Evolutionary conservation across 2,329 filamentous ascomycete species (phyloP), one percentile per base, ranked within the genome.

Genomic region (Colletotrichum caudatum): DNA sequence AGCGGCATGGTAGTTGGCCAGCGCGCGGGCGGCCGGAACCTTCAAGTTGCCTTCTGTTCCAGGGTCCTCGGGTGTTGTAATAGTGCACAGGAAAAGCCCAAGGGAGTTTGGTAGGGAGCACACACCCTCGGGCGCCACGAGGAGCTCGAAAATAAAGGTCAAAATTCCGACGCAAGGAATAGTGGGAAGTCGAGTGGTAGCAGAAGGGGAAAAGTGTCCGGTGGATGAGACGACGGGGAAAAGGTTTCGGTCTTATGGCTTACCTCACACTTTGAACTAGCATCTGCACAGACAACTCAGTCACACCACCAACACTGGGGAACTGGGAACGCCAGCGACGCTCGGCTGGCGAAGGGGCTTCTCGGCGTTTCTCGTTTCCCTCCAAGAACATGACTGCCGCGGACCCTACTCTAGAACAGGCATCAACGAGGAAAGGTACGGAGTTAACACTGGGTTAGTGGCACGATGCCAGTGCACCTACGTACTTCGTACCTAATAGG

Each of bases 161-260:
- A 20, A 63, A 20, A 33, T 18, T n/a, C 35, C 14, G 44, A 20
- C 60, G 46, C 29, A n/a, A 44, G 20, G 20, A 16, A 56, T 18
- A 59, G 37, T 39, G 54, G 62, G 61, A 29, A 44, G 29, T 26
- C 35, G 44, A 33, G 35, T 44, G 44, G 44, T 5, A 48, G 35
- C 16, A 26, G 48, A 35, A 35, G 41, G 20, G 39, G 3, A 29
- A 35, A 20, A 39, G 26, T 37, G 26, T 26, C 18, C 48, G 18
- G 33, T 33, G 51, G 26, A 69, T 71, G 59, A 56, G 65, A 69
- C 53, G 69, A 71, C 26, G 65, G 53, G 63, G 51, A 50, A 69
- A 69, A 64, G 16, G 53, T 60, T 56, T 26, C 39, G 51, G 59
- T 69, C 69, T 71, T 69, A 69, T 59, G 65, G 65, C 59, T 61